Evolutionary conservation across 371 early-diverging fungal species (phyloP), one percentile per base, ranked within the genome.

Genomic region (Circinella minor): DNA sequence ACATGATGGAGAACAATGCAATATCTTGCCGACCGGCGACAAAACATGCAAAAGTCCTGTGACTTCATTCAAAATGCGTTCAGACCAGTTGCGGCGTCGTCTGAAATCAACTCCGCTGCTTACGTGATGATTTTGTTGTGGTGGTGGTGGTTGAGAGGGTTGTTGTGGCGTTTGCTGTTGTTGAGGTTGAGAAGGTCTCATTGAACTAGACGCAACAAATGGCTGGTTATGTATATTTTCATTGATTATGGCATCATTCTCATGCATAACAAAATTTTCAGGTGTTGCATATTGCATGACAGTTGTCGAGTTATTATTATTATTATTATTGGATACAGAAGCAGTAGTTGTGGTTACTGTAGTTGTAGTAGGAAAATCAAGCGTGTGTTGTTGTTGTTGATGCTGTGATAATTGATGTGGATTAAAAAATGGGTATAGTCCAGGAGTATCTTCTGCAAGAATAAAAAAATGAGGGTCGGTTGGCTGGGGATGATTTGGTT

Each of bases 31-130:
- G 13, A 77, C 66, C 0, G 89, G 86, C 17, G 86, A 82, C 10
- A 90, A 71, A 3, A 91, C 92, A 77, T 87, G 87, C 3, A 89
- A 59, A 36, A 89, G 74, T 64, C 90, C 91, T 59, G 87, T 87
- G 7, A 91, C 66, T 72, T 90, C 91, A 55, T 81, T 78, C 27
- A 90, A 55, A 17, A 91, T 82, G 3, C 88, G 82, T 55, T 84
- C 82, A 48, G 81, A 74, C 83, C 86, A 86, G 57, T 88, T 86
- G 67, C 86, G 85, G 55, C 81, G 72, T 63, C 84, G 75, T 48
- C 83, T 77, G 68, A 86, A 88, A 38, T 88, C 87, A 11, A 79
- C 83, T 3, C 69, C 68, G 62, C 51, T 68, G n/a, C 68, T 47
- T 14, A 39, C 47, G 27, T 27, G 27, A 39, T 34, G n/a, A 37